phyloP scores from a whole-genome alignment of 352 stramenopile genomes.

The Pythium apleroticum region DNA sequence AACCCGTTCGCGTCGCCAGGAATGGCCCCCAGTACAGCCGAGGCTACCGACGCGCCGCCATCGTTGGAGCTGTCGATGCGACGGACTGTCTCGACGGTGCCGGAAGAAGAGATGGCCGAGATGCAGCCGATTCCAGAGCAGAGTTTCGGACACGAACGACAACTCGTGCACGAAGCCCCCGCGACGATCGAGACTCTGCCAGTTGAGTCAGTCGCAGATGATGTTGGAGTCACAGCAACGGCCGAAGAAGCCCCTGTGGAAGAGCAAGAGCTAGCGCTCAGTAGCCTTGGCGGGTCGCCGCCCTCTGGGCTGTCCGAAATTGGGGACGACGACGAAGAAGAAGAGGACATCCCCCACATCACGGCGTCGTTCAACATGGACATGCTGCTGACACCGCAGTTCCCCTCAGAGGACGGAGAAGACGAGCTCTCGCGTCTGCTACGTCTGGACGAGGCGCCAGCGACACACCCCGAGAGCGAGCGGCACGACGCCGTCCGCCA shows the following conservation, averaged over 20 bases:
- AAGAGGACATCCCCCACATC: background rate
- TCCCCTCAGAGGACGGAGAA: background rate
- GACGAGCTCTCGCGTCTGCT: background rate
- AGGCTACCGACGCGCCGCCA: background rate
- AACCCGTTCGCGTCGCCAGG: conserved; percentile 52
- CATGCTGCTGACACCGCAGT: background rate
- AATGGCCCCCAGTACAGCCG: background rate
- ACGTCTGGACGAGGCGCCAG: background rate
- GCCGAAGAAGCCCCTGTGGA: background rate
- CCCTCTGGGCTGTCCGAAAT: background rate
- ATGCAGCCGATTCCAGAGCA: conserved; percentile 8
- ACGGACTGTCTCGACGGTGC: conserved; percentile 13
- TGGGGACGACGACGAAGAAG: background rate
- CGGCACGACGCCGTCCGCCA: background rate
- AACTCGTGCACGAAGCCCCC: background rate
- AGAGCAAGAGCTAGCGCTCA: background rate
- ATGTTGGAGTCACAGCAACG: background rate
- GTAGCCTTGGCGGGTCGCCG: background rate
- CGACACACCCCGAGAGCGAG: background rate
- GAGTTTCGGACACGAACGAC: conserved; percentile 6
- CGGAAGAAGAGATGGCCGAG: conserved; percentile 12
- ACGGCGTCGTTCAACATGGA: background rate
- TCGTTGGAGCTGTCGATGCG: conserved; percentile 7
- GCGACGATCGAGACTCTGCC: background rate
- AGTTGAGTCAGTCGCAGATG: background rate